Percentiles rank a stretch among this genome's conserved stretches.
Evolutionary conservation across 2,329 filamentous ascomycete species (phyloP).

Genomic region (Monosporascus sp.): DNA sequence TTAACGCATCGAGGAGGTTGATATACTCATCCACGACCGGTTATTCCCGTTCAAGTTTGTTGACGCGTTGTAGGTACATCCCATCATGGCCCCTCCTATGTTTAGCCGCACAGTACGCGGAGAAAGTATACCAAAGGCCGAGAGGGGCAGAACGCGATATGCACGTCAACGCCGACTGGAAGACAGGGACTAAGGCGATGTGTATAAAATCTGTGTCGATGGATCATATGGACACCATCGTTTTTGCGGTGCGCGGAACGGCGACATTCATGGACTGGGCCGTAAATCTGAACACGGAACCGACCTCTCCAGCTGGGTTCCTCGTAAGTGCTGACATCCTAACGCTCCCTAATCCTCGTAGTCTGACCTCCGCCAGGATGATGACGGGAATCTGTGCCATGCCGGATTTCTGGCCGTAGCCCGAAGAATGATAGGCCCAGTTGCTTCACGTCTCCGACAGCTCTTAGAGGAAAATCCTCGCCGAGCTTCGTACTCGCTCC

Average conservation of each 20-base stretch:
- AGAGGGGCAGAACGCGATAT: constrained; percentile 58
- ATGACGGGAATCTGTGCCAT: constrained; percentile 72
- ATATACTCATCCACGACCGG: not conserved
- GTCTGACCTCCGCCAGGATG: constrained; percentile 44
- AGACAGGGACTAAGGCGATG: constrained; percentile 76
- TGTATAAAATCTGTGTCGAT: constrained; percentile 75
- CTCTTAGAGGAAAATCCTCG: constrained; percentile 67
- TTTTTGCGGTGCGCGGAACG: constrained; percentile 79
- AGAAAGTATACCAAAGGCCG: constrained; percentile 66
- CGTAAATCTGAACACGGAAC: constrained; percentile 70
- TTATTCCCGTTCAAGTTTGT: not conserved
- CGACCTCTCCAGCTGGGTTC: constrained; percentile 61
- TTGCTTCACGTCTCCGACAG: constrained; percentile 64
- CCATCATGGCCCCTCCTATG: constrained; percentile 73
- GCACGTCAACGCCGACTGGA: constrained; percentile 67
- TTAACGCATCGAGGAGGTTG: not conserved
- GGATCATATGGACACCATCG: constrained; percentile 71
- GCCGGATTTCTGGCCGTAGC: constrained; percentile 75
- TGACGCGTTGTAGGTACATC: constrained; percentile 50
- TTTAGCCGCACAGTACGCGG: constrained; percentile 72
- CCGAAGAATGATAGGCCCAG: constrained; percentile 66
- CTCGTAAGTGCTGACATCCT: constrained; percentile 37
- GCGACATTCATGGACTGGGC: constrained; percentile 82
- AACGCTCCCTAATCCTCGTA: constrained; percentile 2
- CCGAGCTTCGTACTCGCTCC: constrained; percentile 60